These are phyloP conservation scores for Trichoderma orchidacearum DNA, from an alignment of 495 filamentous ascomycete genomes.

Conservation along the genomic window DNA sequence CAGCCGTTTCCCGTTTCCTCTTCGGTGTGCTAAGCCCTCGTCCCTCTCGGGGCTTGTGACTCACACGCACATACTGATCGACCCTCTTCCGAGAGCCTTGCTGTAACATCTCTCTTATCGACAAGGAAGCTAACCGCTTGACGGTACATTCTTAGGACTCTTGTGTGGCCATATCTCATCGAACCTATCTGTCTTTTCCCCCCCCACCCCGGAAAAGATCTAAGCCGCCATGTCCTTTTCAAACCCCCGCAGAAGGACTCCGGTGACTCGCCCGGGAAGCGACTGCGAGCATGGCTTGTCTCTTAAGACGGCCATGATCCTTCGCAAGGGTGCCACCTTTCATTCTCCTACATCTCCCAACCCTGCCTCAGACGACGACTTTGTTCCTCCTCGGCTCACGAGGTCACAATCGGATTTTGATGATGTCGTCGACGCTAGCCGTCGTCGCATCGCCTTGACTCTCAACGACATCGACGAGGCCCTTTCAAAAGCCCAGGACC, in stretches of 20 bases:
- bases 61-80: neutral
- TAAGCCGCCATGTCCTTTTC: slow-evolving; percentile 31
- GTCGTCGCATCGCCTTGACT: slow-evolving; percentile 38
- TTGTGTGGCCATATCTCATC: slow-evolving; percentile 5
- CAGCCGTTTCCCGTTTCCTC: neutral
- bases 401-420: slow-evolving; percentile 50
- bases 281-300: slow-evolving; percentile 21
- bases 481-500: slow-evolving; percentile 17
- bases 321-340: slow-evolving; percentile 54
- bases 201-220: slow-evolving; percentile 15
- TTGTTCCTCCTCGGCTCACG: slow-evolving; percentile 37
- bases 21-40: neutral
- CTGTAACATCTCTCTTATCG: neutral
- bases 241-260: slow-evolving; percentile 33
- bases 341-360: slow-evolving; percentile 35
- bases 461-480: slow-evolving; percentile 35
- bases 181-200: too few species aligned
- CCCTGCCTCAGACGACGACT: slow-evolving; percentile 24
- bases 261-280: slow-evolving; percentile 30
- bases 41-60: slow-evolving; percentile 1
- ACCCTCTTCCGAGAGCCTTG: neutral
- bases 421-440: slow-evolving; percentile 42
- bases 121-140: neutral
- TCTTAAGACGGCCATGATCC: slow-evolving; percentile 36
- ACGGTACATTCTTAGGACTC: neutral